Conservation (phyloP, 1,284 basidiomycete species). For the Ustilago lituana region DNA sequence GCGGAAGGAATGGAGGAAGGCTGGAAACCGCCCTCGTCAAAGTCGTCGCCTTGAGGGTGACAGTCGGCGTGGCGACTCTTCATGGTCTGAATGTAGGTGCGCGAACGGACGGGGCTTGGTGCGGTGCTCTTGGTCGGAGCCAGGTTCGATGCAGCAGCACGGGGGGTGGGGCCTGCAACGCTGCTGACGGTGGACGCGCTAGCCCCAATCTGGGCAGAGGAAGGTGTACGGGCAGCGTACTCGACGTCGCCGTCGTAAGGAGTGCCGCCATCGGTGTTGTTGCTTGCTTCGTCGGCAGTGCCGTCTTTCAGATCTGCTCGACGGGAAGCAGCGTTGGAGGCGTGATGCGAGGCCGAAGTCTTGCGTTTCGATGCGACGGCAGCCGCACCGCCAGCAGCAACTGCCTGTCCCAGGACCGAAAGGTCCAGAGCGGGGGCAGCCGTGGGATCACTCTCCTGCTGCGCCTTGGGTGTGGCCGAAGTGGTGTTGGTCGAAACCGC, state of each 20-base stretch:
- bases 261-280: conserved; percentile 47
- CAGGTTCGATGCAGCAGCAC: conserved; percentile 4
- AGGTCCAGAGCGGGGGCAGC: conserved; percentile 22
- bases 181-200: conserved; percentile 7
- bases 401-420: conserved; percentile 19
- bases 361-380: conserved; percentile 42
- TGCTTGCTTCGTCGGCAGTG: conserved; percentile 29
- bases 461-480: conserved; percentile 30
- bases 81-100: conserved; percentile 44
- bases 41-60: conserved; percentile 36
- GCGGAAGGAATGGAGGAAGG: conserved; percentile 42
- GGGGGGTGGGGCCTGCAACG: conserved; percentile 4
- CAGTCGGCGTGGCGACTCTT: conserved; percentile 46
- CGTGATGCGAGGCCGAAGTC: conserved; percentile 33
- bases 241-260: conserved; percentile 64
- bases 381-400: neutral
- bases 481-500: conserved; percentile 7
- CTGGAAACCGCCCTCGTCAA: conserved; percentile 39
- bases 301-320: conserved; percentile 37
- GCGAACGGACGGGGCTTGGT: conserved; percentile 21
- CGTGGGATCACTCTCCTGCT: conserved; percentile 13
- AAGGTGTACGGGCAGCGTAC: conserved; percentile 51
- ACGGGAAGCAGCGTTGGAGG: conserved; percentile 29
- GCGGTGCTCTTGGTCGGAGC: conserved; percentile 31
- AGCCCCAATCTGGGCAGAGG: conserved; percentile 17